Percentiles rank a stretch among this genome's conserved stretches.
These are phyloP conservation scores for Penicillium sp. DNA, from an alignment of 2,329 filamentous ascomycete genomes.

Conservation along the genomic window DNA sequence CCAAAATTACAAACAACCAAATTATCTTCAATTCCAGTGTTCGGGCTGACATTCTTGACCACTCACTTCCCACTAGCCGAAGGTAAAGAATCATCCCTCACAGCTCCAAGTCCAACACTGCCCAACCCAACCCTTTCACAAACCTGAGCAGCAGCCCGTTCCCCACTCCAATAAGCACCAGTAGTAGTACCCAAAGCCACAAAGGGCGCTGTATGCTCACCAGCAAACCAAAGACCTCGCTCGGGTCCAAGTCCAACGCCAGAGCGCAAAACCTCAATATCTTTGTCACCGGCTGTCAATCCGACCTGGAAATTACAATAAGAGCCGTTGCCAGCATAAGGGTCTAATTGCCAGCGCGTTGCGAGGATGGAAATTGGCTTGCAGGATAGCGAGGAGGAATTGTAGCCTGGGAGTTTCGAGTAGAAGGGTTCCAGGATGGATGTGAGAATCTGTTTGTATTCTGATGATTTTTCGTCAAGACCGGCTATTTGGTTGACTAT, in stretches of 20 bases:
- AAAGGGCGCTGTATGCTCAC: conserved; percentile 90
- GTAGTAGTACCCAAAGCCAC: conserved; percentile 86
- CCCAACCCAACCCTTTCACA: conserved; percentile 34
- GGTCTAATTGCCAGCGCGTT: conserved; percentile 78
- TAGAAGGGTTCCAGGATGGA: conserved; percentile 78
- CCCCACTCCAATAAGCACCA: conserved; percentile 90
- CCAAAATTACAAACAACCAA: too few relatives aligned
- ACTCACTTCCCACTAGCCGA: conserved; percentile 21
- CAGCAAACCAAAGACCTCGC: conserved; percentile 79
- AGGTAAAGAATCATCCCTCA: conserved; percentile 39
- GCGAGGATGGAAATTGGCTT: conserved; percentile 66
- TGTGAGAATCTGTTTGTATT: conserved; percentile 61
- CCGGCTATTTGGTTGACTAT: conserved; percentile 41
- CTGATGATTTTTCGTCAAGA: conserved; percentile 43
- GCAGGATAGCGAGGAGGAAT: conserved; percentile 58
- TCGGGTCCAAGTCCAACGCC: conserved; percentile 56
- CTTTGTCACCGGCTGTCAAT: conserved; percentile 68
- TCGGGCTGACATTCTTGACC: background rate
- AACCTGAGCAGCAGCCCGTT: conserved; percentile 69
- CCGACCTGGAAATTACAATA: conserved; percentile 87
- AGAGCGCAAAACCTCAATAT: conserved; percentile 65
- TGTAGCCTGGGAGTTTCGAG: conserved; percentile 72
- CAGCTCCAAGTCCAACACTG: conserved; percentile 23
- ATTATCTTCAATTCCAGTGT: too few relatives aligned
- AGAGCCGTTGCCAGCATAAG: conserved; percentile 77